These are phyloP conservation scores for Mycena metata DNA, from an alignment of 768 basidiomycete species.

Conservation along the genomic window DNA sequence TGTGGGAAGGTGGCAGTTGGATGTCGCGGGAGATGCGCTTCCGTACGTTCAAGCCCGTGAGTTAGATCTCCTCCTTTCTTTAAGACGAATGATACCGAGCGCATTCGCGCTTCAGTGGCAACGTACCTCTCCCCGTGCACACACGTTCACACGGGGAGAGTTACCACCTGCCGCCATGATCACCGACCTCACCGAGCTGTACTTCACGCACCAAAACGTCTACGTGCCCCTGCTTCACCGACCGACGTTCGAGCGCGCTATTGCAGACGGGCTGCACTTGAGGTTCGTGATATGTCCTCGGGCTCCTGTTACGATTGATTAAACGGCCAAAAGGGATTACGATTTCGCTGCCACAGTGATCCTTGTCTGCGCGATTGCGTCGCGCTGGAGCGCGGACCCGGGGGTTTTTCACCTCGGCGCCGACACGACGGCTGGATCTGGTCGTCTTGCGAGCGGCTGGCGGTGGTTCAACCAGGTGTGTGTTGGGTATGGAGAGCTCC, in stretches of 20 bases:
- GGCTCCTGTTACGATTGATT: no score
- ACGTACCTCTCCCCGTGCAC: neutral
- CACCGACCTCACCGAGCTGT: slow-evolving; percentile 68
- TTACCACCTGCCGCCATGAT: slow-evolving; percentile 70
- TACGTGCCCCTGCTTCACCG: slow-evolving; percentile 79
- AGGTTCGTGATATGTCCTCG: slow-evolving; percentile 6
- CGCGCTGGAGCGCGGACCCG: slow-evolving; percentile 70
- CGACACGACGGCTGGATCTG: no score
- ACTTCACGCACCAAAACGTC: slow-evolving; percentile 72
- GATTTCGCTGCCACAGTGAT: slow-evolving; percentile 72
- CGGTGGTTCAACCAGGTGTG: slow-evolving; percentile 74
- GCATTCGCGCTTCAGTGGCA: slow-evolving; percentile 13
- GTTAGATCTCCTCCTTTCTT: neutral
- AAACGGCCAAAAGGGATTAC: slow-evolving; percentile 47
- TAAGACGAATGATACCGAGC: no score
- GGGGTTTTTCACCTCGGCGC: slow-evolving; percentile 51
- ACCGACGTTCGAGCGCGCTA: slow-evolving; percentile 69
- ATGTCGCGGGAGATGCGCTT: slow-evolving; percentile 10
- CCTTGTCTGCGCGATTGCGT: slow-evolving; percentile 78
- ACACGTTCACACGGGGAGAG: slow-evolving; percentile 48
- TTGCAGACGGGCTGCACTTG: slow-evolving; percentile 64
- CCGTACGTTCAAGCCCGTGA: slow-evolving; percentile 5
- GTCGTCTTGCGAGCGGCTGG: slow-evolving; percentile 68
- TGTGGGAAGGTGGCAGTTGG: slow-evolving; percentile 46
- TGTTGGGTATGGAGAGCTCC: neutral